Conservation (phyloP, 176 grass and related monocot genomes). For the Areca catechu region DNA sequence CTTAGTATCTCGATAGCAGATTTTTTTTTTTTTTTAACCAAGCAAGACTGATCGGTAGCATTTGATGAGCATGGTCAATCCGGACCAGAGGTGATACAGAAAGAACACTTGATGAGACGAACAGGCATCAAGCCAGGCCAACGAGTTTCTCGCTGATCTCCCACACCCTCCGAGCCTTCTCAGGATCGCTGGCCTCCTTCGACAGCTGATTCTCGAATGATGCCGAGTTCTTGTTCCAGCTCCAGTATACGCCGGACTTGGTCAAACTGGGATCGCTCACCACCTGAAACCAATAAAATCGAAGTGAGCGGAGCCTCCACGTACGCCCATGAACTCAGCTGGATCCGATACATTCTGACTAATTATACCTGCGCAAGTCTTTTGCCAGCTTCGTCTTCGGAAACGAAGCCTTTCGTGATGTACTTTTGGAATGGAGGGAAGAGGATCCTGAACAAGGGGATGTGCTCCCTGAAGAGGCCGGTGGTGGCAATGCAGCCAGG, state of each 20-base stretch:
- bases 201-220: constrained; percentile 98
- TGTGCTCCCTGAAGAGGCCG: constrained; percentile 73
- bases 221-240: constrained; percentile 95
- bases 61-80: no score
- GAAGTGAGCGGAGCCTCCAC: background rate
- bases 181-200: constrained; percentile 73
- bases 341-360: no score
- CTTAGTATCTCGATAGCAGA: no score
- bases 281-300: constrained; percentile 27
- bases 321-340: no score
- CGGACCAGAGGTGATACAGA: no score
- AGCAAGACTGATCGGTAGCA: no score
- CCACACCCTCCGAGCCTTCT: constrained; percentile 85
- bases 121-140: constrained; percentile 33
- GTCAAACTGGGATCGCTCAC: constrained; percentile 86
- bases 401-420: constrained; percentile 91
- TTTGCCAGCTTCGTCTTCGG: constrained; percentile 84
- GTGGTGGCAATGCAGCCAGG: constrained; percentile 96
- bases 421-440: constrained; percentile 99
- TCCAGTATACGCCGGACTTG: constrained; percentile 97
- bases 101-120: no score
- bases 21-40: no score
- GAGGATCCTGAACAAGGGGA: constrained; percentile 70
- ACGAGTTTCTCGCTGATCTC: constrained; percentile 89
- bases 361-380: constrained; percentile 67